Base-by-base conservation (phyloP, 108 stramenopile species). In the Stephanodiscus minutulus region DNA sequence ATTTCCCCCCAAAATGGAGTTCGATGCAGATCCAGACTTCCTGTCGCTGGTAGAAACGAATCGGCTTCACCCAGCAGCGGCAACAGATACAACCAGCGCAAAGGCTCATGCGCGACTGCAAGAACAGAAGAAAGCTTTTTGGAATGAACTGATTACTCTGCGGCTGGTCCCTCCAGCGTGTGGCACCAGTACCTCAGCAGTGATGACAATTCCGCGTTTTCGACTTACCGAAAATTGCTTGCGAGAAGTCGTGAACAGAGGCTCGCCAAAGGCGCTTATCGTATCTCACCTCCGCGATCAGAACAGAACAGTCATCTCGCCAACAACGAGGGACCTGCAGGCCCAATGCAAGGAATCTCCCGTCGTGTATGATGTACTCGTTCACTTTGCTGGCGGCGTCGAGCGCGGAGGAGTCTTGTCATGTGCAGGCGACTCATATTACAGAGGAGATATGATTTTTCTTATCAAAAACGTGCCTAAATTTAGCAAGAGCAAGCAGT, bases 371-470 rank as follows among this genome's bases (percentile, higher is more conserved):
- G 61, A 63, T 39, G 61, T 72, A 2, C 27, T 72, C 36, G 61
- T 64, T 18, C 52, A 50, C 13, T 44, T 49, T 37, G 62, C 71
- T 12, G 61, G 71, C 5, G 22, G 52, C 28, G 37, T 72, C 24
- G 20, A 27, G 1, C 11, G 43, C 5, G 71, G 71, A 56, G 61
- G 71, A 3, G 25, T 72, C 5, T 29, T 72, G 25, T 63, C 22
- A n/a, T 5, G 61, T 27, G 52, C 2, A 2, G 52, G 61, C 15
- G 47, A 67, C 50, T 49, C 57, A 5, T 66, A 75, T n/a, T 75
- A 75, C 52, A 37, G 52, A 53, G 74, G 74, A 4, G 52, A 68
- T 35, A 29, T 75, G 35, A 36, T 58, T 0, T 75, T 62, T 47
- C 12, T 61, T 17, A 33, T 67, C 36, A 60, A 62, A 12, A 53